These are phyloP conservation scores for Citrus unshiu DNA, from an alignment of 345 rosid species.

Conservation along the genomic window DNA sequence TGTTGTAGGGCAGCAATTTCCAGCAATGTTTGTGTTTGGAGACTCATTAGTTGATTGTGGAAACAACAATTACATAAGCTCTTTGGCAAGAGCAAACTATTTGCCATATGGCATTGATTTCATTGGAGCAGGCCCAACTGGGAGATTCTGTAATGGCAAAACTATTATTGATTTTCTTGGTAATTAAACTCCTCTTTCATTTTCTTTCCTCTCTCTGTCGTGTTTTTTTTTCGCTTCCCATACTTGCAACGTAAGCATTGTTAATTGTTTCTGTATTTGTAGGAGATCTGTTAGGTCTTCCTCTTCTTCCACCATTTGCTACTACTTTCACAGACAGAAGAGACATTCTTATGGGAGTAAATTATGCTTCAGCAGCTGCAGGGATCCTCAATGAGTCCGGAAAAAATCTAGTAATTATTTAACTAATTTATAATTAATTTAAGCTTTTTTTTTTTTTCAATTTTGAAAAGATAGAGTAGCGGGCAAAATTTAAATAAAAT, in stretches of 20 bases:
- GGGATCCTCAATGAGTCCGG: constrained; percentile 78
- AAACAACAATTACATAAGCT: constrained; percentile 57
- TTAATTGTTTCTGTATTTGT: not conserved
- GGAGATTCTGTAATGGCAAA: constrained; percentile 80
- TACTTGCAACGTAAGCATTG: not conserved
- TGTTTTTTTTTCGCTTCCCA: too few species aligned
- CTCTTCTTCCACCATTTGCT: constrained; percentile 54
- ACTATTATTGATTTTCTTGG: constrained; percentile 74
- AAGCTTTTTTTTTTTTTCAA: not conserved
- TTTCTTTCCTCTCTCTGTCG: too few species aligned
- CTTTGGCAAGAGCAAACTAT: constrained; percentile 69
- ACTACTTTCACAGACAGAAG: constrained; percentile 33
- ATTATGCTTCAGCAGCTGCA: constrained; percentile 89
- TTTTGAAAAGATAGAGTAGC: too few species aligned
- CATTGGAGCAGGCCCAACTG: constrained; percentile 49
- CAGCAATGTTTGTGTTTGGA: constrained; percentile 86
- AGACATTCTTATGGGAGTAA: constrained; percentile 51
- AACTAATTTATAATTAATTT: not conserved
- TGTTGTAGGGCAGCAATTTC: constrained; percentile 16
- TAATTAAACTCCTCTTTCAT: constrained; percentile 2
- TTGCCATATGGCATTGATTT: constrained; percentile 78
- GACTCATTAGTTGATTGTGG: constrained; percentile 75
- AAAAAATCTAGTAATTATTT: constrained; percentile 33
- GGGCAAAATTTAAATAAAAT: too few species aligned
- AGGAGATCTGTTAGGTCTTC: constrained; percentile 67